Conservation (phyloP, 2,329 filamentous ascomycete species). For the Sporothrix protearum region DNA sequence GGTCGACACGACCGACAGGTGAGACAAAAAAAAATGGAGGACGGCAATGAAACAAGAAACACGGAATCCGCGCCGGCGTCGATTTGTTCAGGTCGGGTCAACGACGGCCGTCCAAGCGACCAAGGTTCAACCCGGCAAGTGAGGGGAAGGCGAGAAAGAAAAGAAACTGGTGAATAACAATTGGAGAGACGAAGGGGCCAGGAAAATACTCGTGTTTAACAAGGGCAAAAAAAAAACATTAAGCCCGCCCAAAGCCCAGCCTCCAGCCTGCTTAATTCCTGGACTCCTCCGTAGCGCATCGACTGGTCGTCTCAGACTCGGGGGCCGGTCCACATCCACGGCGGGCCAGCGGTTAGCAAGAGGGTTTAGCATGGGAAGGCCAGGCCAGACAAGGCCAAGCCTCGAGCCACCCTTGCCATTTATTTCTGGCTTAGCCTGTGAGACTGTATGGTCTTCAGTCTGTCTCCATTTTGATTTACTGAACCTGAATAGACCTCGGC, state of each 20-base stretch:
- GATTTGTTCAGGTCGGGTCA: neutral
- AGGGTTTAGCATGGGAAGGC: neutral
- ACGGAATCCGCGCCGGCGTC: neutral
- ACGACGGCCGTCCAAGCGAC: neutral
- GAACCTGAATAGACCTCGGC: neutral
- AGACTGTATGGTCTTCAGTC: too few species aligned
- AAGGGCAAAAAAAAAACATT: neutral
- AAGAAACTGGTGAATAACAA: neutral
- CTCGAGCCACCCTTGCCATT: neutral
- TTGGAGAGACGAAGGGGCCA: neutral
- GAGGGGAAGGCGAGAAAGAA: neutral
- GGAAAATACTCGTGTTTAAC: neutral
- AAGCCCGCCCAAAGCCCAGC: neutral
- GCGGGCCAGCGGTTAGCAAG: neutral
- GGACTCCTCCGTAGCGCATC: slow-evolving; percentile 4
- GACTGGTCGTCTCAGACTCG: slow-evolving; percentile 4
- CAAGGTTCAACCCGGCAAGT: slow-evolving; percentile 4
- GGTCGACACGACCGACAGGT: neutral
- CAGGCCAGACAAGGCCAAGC: neutral
- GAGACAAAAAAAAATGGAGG: neutral
- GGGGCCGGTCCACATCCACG: slow-evolving; percentile 14
- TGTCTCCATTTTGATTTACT: neutral
- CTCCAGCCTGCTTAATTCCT: neutral
- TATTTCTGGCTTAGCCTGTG: too few species aligned
- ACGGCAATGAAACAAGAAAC: neutral